Conservation (phyloP, 192 early-diverging fungal genomes). For the Backusella mclennaniae region DNA sequence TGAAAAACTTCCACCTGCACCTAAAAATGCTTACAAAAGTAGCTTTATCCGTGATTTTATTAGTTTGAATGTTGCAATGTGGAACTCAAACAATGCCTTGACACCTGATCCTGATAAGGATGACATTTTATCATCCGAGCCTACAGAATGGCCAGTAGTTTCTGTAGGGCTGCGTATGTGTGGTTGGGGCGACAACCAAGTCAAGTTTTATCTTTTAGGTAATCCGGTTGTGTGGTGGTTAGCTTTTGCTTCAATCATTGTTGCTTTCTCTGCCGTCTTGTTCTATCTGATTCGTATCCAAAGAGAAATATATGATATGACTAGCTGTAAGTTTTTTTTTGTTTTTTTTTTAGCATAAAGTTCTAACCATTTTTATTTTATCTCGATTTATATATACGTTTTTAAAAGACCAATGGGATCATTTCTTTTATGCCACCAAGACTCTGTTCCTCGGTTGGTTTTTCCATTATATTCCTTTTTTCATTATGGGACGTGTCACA, state of each 20-base stretch:
- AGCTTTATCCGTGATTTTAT: constrained; percentile 82
- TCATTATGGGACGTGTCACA: constrained; percentile 92
- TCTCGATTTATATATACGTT: neutral
- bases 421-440: constrained; percentile 72
- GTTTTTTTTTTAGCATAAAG: constrained; percentile 39
- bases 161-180: constrained; percentile 90
- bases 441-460: constrained; percentile 83
- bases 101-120: constrained; percentile 91
- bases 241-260: constrained; percentile 51
- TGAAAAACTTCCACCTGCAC: constrained; percentile 68
- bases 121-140: constrained; percentile 77
- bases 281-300: constrained; percentile 66
- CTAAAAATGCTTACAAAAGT: constrained; percentile 60
- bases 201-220: constrained; percentile 92
- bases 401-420: constrained; percentile 54
- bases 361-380: constrained; percentile 37
- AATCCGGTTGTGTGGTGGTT: constrained; percentile 94
- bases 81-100: constrained; percentile 94
- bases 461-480: constrained; percentile 93
- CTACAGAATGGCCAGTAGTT: constrained; percentile 88
- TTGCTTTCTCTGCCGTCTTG: constrained; percentile 22
- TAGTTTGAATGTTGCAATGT: constrained; percentile 94
- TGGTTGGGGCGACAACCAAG: constrained; percentile 78
- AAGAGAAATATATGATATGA: constrained; percentile 60
- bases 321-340: constrained; percentile 28